Evolutionary conservation across 208 protist species (phyloP).

Genomic region (Crithidia acanthocephali): DNA sequence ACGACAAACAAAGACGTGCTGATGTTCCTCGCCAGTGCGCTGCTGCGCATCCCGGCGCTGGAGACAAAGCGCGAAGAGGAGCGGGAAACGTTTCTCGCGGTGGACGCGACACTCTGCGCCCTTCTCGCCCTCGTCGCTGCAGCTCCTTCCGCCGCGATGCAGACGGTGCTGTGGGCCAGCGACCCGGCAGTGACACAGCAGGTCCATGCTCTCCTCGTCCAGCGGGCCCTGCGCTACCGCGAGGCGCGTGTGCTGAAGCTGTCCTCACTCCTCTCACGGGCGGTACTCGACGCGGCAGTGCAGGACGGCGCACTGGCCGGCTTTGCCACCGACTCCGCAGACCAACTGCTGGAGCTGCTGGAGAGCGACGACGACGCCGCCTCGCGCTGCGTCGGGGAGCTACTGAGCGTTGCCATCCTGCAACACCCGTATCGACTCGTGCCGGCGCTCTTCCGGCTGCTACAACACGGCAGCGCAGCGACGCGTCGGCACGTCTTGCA

Average conservation of each 20-base stretch:
- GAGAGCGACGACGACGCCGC: conserved; percentile 67
- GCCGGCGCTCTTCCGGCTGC: conserved; percentile 74
- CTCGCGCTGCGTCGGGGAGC: conserved; percentile 59
- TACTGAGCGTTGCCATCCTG: conserved; percentile 65
- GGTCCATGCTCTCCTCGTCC: conserved; percentile 72
- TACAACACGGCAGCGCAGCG: conserved; percentile 50
- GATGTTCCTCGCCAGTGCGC: conserved; percentile 52
- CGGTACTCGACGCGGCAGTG: conserved; percentile 55
- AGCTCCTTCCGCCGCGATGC: conserved; percentile 50
- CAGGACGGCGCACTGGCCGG: conserved; percentile 19
- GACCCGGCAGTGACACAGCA: conserved; percentile 59
- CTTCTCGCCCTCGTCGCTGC: conserved; percentile 42
- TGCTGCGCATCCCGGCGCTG: conserved; percentile 44
- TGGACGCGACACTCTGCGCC: conserved; percentile 53
- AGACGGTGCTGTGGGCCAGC: conserved; percentile 56
- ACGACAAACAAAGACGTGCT: conserved; percentile 46
- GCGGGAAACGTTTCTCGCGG: conserved; percentile 42
- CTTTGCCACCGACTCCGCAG: conserved; percentile 55
- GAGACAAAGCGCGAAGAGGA: conserved; percentile 27
- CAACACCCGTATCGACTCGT: conserved; percentile 70
- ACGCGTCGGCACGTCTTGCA: conserved; percentile 79
- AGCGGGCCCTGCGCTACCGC: conserved; percentile 62
- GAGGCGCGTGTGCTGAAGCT: conserved; percentile 64
- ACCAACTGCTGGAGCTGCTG: conserved; percentile 84
- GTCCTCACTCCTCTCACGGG: conserved; percentile 57